Evolutionary conservation across 768 basidiomycete genomes (phyloP).

Genomic region (Podaxis mareebaensis): DNA sequence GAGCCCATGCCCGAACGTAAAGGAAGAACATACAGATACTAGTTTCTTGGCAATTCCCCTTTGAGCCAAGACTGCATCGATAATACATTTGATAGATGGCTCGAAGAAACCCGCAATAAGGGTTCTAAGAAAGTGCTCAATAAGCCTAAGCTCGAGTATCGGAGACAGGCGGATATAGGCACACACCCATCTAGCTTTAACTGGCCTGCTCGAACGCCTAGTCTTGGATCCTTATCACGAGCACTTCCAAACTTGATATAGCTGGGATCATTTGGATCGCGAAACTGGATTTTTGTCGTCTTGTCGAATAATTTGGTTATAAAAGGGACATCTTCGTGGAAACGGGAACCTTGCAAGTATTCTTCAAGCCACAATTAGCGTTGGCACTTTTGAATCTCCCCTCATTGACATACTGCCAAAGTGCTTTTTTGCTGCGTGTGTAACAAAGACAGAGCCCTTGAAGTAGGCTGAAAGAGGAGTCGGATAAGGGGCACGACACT

Average conservation of each 20-base stretch:
- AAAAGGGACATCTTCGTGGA: conserved; percentile 34
- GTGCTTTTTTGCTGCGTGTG: conserved; percentile 33
- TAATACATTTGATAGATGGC: conserved; percentile 32
- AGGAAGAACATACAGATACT: conserved; percentile 24
- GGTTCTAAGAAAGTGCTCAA: conserved; percentile 17
- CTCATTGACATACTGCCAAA: conserved; percentile 30
- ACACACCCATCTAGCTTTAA: conserved; percentile 38
- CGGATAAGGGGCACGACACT: not conserved
- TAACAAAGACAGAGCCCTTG: conserved; percentile 50
- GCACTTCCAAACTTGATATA: conserved; percentile 45
- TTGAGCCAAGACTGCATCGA: conserved; percentile 25
- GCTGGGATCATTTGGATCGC: conserved; percentile 32
- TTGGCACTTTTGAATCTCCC: not conserved
- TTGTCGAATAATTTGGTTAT: conserved; percentile 44
- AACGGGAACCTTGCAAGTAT: conserved; percentile 37
- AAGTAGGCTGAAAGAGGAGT: conserved; percentile 33
- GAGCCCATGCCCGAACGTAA: not conserved
- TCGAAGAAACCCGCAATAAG: conserved; percentile 30
- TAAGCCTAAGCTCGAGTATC: not conserved
- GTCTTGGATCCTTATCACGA: conserved; percentile 34
- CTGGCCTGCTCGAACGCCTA: conserved; percentile 42
- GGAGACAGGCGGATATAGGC: not conserved
- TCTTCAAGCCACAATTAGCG: conserved; percentile 22
- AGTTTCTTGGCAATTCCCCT: conserved; percentile 18
- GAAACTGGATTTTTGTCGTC: conserved; percentile 44